Evolutionary conservation across 2,329 filamentous ascomycete genomes (phyloP), one percentile per base, ranked within the genome.

Genomic region (Hypoxylon sp.): DNA sequence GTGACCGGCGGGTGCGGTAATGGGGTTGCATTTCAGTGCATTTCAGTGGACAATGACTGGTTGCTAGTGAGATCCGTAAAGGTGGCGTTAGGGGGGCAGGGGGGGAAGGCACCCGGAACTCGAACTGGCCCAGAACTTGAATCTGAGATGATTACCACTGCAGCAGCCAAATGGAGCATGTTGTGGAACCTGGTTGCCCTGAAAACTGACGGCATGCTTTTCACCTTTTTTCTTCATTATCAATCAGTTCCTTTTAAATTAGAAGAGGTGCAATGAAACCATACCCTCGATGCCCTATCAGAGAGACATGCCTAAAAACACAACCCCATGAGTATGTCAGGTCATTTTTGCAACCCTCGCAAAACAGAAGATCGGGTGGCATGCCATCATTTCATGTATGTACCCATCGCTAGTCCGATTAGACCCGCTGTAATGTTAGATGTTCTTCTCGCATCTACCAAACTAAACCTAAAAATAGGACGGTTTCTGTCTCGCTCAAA

Each of bases 391-490:
- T 9, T 11, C 15, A 19, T 48, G 44, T 36, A 49, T 23, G 19
- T 42, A 37, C 38, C 23, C 20, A 32, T 21, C 25, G 12, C 19
- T 19, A 38, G 30, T 47, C 26, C 23, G 19, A 34, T 23, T 36
- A 20, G 41, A 30, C 34, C 42, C 41, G 31, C 47, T 36, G 11
- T 16, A 35, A 44, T 43, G 27, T 41, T 30, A 13, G 19, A 25
- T 34, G 37, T 36, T 17, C 17, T 34, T 38, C 12, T 9, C 21
- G 32, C 11, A 21, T 42, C 16, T 12, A n/a, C n/a, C n/a, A n/a
- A n/a, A n/a, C n/a, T 6, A 23, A 51, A 40, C 45, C 51, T 54
- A 54, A 54, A 54, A 54, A 54, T 54, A 54, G 45, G 23, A 40
- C 37, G 30, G 34, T 15, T 25, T 40, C 32, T 44, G n/a, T 48